These are phyloP conservation scores for Syzygium aromaticum DNA, from an alignment of 345 rosid species.

Conservation along the genomic window DNA sequence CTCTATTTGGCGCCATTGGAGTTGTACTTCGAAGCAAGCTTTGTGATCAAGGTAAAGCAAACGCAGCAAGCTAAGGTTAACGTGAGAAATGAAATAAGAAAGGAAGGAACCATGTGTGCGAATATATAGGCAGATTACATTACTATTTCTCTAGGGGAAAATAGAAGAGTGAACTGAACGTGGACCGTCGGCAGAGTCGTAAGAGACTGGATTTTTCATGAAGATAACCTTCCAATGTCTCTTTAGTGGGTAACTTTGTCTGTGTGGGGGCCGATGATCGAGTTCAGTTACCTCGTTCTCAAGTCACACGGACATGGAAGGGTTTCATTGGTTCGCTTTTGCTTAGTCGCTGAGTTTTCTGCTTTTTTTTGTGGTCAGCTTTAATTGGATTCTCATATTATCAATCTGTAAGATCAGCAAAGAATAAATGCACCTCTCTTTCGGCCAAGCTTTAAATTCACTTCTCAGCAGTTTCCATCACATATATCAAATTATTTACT, in stretches of 20 bases:
- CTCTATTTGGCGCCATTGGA: constrained; percentile 32
- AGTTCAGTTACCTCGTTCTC: background rate
- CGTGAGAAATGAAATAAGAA: background rate
- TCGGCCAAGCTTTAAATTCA: background rate
- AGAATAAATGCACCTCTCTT: background rate
- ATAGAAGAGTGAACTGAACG: background rate
- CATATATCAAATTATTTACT: background rate
- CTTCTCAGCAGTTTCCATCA: background rate
- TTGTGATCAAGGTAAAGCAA: background rate
- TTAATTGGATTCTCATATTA: background rate
- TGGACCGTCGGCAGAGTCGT: background rate
- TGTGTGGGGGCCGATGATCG: background rate
- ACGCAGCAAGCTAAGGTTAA: background rate
- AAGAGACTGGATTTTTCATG: background rate
- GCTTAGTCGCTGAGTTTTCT: background rate
- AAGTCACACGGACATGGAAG: background rate
- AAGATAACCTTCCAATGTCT: background rate
- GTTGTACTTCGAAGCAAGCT: background rate
- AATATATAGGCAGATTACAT: background rate
- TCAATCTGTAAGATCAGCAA: background rate
- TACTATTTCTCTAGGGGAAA: background rate
- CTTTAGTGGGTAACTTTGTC: background rate
- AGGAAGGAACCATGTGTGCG: background rate
- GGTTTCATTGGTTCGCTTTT: background rate
- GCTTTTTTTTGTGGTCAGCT: background rate